Percentiles rank a stretch among this genome's conserved stretches.
phyloP scores from a whole-genome alignment of 1,139 yeast species.

The Oligophagozyma castellii region DNA sequence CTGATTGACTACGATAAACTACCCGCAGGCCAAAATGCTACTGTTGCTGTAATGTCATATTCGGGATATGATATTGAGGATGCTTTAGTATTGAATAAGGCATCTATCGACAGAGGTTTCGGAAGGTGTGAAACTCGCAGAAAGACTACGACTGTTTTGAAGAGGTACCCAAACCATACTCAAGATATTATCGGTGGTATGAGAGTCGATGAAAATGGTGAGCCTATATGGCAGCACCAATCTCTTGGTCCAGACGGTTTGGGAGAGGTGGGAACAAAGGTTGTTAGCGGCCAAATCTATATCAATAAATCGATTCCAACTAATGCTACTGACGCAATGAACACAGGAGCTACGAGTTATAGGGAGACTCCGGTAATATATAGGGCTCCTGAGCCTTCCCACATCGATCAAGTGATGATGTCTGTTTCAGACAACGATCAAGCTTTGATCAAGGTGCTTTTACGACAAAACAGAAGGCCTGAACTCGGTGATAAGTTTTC shows the following conservation, averaged over 20 bases:
- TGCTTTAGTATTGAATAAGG: constrained; percentile 86
- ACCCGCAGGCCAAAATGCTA: constrained; percentile 98
- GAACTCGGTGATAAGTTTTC: constrained; percentile 96
- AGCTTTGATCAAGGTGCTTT: constrained; percentile 77
- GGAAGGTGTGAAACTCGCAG: constrained; percentile 97
- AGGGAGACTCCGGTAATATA: constrained; percentile 86
- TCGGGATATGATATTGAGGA: constrained; percentile 99
- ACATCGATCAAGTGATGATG: constrained; percentile 95
- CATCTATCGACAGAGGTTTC: constrained; percentile 91
- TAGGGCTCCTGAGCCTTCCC: constrained; percentile 90
- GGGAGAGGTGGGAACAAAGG: constrained; percentile 88
- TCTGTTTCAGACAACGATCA: constrained; percentile 92
- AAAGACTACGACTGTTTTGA: constrained; percentile 78
- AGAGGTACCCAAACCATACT: constrained; percentile 87
- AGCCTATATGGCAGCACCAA: constrained; percentile 75
- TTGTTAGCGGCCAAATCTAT: constrained; percentile 86
- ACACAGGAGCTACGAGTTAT: constrained; percentile 41
- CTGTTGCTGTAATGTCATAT: constrained; percentile 97
- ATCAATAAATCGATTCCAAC: constrained; percentile 88
- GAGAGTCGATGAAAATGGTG: constrained; percentile 69
- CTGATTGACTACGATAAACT: constrained; percentile 86
- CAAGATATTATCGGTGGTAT: constrained; percentile 85
- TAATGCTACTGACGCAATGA: constrained; percentile 52
- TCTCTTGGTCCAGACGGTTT: constrained; percentile 90
- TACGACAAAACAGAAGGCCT: constrained; percentile 95